A percentile compares a stretch with the other conserved stretches of the same genome.
Conservation (phyloP, 2,329 filamentous ascomycete species). For the Pseudocercospora crystallina region DNA sequence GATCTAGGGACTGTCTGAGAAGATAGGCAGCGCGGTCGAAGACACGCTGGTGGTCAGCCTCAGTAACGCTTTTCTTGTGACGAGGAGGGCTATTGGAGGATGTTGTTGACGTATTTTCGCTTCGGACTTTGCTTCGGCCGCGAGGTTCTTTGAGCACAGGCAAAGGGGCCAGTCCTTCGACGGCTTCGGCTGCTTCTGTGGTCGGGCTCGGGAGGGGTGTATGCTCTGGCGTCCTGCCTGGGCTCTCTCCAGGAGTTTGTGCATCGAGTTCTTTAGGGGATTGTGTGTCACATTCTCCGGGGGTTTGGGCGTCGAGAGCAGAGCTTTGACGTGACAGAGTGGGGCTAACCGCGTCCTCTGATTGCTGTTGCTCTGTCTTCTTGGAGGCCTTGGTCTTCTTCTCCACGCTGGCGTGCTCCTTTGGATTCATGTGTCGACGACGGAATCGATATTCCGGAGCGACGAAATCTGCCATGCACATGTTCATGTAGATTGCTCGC, state of each 20-base stretch:
- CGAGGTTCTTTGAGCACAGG: too few species aligned
- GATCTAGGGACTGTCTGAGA: constrained; percentile 46
- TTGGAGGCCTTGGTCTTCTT: not conserved
- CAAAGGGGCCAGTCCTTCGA: too few species aligned
- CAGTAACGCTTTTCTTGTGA: constrained; percentile 26
- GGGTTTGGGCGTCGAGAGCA: not conserved
- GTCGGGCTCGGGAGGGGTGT: too few species aligned
- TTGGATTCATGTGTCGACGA: constrained; percentile 12
- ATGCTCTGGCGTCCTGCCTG: too few species aligned
- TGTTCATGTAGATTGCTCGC: constrained; percentile 27
- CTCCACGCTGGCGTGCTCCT: not conserved
- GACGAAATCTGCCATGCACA: constrained; percentile 29
- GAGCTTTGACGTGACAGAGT: not conserved
- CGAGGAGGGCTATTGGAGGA: too few species aligned
- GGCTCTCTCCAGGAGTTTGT: too few species aligned
- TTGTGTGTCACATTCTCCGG: too few species aligned
- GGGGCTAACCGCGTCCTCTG: not conserved
- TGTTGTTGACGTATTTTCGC: too few species aligned
- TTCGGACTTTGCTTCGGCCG: too few species aligned
- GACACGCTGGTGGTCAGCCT: constrained; percentile 33
- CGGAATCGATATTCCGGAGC: constrained; percentile 22
- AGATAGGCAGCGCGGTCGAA: constrained; percentile 51
- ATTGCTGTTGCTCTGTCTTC: too few species aligned
- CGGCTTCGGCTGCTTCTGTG: too few species aligned
- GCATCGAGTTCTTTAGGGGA: too few species aligned